phyloP scores from a whole-genome alignment of 768 basidiomycete genomes.

The Mycena leptocephala region DNA sequence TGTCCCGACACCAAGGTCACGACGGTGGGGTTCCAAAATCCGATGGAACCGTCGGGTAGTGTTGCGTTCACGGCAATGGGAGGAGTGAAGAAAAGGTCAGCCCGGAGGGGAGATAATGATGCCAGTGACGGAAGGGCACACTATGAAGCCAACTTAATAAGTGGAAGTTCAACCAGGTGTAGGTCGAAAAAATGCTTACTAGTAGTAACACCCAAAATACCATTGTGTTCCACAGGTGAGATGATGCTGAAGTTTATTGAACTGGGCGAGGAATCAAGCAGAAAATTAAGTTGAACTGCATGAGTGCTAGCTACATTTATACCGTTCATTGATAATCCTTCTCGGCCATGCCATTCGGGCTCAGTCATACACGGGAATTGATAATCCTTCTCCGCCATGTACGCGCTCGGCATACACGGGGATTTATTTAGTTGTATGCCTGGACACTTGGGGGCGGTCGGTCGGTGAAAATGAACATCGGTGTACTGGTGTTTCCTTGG shows the following conservation, averaged over 20 bases:
- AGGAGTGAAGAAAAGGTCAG: conserved; percentile 19
- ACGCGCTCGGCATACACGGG: conserved; percentile 1
- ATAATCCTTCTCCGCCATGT: conserved; percentile 1
- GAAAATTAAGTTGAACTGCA: conserved; percentile 6
- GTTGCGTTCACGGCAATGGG: conserved; percentile 15
- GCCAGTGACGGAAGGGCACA: conserved; percentile 15
- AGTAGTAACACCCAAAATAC: conserved; percentile 16
- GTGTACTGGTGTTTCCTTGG: conserved; percentile 15
- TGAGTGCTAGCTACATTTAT: conserved; percentile 1
- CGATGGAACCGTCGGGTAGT: conserved; percentile 18
- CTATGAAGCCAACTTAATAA: neutral
- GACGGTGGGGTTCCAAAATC: conserved; percentile 16
- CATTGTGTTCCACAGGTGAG: conserved; percentile 2
- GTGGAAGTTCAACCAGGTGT: neutral
- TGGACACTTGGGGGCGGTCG: conserved; percentile 7
- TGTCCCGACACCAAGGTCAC: conserved; percentile 11
- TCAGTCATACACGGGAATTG: conserved; percentile 18
- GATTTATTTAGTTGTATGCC: conserved; percentile 10
- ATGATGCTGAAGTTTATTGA: conserved; percentile 18
- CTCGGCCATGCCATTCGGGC: conserved; percentile 16
- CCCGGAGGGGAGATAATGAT: conserved; percentile 15
- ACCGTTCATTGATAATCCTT: conserved; percentile 14
- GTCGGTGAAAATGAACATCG: conserved; percentile 8
- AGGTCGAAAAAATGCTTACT: conserved; percentile 7
- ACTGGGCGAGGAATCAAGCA: conserved; percentile 7